phyloP scores from a whole-genome alignment of 805 yeast species.

The Nakazawaea anatomiae region DNA sequence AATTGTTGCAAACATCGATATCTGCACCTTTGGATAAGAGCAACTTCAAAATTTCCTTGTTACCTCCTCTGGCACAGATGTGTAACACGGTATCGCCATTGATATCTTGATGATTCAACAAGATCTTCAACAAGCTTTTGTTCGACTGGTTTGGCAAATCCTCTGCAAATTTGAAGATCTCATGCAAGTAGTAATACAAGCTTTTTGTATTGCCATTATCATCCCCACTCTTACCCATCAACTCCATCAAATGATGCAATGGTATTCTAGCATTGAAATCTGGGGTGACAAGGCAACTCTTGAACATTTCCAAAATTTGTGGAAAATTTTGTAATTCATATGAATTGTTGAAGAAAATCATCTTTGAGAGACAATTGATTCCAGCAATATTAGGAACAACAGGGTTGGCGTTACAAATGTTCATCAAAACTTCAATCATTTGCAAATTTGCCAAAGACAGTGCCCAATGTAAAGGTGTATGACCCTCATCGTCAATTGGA shows the following conservation, averaged over 20 bases:
- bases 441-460: conserved; percentile 68
- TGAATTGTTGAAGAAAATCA: conserved; percentile 68
- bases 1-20: conserved; percentile 12
- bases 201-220: conserved; percentile 42
- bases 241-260: conserved; percentile 58
- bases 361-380: conserved; percentile 63
- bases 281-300: conserved; percentile 62
- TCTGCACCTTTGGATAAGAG: conserved; percentile 44
- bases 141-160: conserved; percentile 21
- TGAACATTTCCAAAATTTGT: conserved; percentile 51
- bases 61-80: conserved; percentile 57
- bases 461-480: conserved; percentile 83
- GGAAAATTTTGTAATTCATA: conserved; percentile 57
- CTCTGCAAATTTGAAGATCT: conserved; percentile 25
- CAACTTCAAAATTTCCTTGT: conserved; percentile 35
- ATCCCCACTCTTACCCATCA: conserved; percentile 26
- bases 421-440: conserved; percentile 49
- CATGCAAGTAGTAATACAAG: conserved; percentile 47
- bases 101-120: conserved; percentile 71
- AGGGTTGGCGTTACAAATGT: conserved; percentile 57
- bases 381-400: conserved; percentile 48
- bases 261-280: conserved; percentile 71
- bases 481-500: conserved; percentile 74
- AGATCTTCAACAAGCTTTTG: conserved; percentile 43
- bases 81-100: conserved; percentile 86